These are phyloP conservation scores for Penicillium mononematosum DNA, from an alignment of 495 filamentous ascomycete species.

Conservation along the genomic window DNA sequence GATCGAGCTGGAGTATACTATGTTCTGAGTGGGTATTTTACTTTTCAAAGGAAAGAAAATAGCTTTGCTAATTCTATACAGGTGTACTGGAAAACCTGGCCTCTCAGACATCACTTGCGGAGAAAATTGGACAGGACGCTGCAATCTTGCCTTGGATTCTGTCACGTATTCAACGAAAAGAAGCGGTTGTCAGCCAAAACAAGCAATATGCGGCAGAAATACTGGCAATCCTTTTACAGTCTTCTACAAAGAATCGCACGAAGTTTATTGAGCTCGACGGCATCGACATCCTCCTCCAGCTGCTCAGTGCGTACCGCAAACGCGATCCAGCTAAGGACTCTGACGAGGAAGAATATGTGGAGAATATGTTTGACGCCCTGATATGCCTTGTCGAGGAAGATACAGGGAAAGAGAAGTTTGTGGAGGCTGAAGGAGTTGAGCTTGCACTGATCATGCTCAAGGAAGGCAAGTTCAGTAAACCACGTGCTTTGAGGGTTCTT, in stretches of 20 bases:
- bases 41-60: background rate
- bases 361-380: slow-evolving; percentile 85
- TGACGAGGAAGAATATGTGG: slow-evolving; percentile 90
- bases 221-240: slow-evolving; percentile 80
- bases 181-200: slow-evolving; percentile 72
- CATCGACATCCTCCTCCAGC: slow-evolving; percentile 75
- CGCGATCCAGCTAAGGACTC: slow-evolving; percentile 82
- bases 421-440: slow-evolving; percentile 90
- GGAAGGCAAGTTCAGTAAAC: slow-evolving; percentile 77
- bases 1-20: slow-evolving; percentile 87
- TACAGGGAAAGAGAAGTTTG: slow-evolving; percentile 74
- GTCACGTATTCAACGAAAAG: slow-evolving; percentile 61
- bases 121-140: slow-evolving; percentile 66
- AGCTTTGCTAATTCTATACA: slow-evolving; percentile 25
- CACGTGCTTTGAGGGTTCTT: slow-evolving; percentile 71
- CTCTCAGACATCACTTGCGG: slow-evolving; percentile 62
- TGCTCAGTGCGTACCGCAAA: slow-evolving; percentile 85
- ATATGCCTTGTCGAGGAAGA: slow-evolving; percentile 75
- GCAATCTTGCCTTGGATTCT: slow-evolving; percentile 74
- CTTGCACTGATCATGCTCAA: slow-evolving; percentile 86
- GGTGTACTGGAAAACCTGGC: slow-evolving; percentile 82
- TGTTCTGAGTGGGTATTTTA: slow-evolving; percentile 55
- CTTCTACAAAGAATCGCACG: slow-evolving; percentile 60
- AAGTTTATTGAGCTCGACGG: slow-evolving; percentile 67
- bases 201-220: slow-evolving; percentile 95